phyloP scores from a whole-genome alignment of 202 grass and related monocot species.

The Brachypodium distachyon region DNA sequence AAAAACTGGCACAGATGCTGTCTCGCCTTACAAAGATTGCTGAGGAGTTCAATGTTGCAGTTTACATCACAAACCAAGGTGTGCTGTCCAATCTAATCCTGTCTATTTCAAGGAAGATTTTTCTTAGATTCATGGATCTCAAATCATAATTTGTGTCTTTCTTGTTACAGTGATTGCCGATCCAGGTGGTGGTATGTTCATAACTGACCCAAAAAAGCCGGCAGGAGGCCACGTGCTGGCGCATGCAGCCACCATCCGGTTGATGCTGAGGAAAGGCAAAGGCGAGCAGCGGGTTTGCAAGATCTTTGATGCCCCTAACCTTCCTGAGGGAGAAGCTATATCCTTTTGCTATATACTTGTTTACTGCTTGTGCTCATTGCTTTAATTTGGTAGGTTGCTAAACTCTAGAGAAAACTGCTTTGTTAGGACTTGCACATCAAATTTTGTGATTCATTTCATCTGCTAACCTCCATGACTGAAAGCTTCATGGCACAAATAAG shows the following conservation, averaged over 20 bases:
- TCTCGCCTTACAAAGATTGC: conserved; percentile 87
- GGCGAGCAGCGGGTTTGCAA: conserved; percentile 90
- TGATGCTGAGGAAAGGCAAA: conserved; percentile 95
- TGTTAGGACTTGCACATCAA: not conserved
- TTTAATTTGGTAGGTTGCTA: not conserved
- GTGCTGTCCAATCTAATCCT: not conserved
- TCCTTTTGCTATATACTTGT: conserved; percentile 35
- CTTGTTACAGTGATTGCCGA: conserved; percentile 79
- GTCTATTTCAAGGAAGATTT: conserved; percentile 3
- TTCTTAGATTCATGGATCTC: not conserved
- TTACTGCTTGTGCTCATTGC: not conserved
- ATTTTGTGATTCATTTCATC: not conserved
- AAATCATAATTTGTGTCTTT: not conserved
- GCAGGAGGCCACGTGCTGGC: conserved; percentile 81
- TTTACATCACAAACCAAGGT: conserved; percentile 98
- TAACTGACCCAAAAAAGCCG: conserved; percentile 83
- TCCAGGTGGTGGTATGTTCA: conserved; percentile 77
- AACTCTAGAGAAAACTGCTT: not conserved
- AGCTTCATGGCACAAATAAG: not conserved
- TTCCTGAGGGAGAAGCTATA: conserved; percentile 90
- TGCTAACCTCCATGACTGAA: not conserved
- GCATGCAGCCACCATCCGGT: conserved; percentile 62
- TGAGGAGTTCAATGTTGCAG: conserved; percentile 95
- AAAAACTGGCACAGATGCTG: conserved; percentile 95
- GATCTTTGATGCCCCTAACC: conserved; percentile 91